Evolutionary conservation across 805 yeast species (phyloP).

Genomic region (Candida patagonica): DNA sequence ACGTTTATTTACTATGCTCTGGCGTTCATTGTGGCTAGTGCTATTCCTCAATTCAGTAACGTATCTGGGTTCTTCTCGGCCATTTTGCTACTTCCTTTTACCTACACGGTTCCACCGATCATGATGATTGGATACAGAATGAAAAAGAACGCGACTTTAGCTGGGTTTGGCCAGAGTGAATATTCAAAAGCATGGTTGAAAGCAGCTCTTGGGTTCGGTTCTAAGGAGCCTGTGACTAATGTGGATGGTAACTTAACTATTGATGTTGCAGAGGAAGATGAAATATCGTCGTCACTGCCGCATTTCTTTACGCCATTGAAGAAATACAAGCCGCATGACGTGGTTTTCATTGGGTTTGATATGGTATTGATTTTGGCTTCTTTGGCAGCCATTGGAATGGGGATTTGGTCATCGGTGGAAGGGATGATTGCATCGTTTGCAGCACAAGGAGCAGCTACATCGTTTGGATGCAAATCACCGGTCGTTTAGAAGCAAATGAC

Average conservation of each 20-base stretch:
- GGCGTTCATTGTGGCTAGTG: conserved; percentile 36
- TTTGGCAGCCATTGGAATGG: conserved; percentile 24
- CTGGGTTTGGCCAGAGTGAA: conserved; percentile 18
- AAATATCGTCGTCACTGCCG: conserved; percentile 17
- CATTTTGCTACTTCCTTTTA: conserved; percentile 37
- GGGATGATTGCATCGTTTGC: conserved; percentile 12
- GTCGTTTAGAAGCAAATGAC: no score
- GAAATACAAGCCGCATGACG: conserved; percentile 26
- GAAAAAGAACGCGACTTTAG: conserved; percentile 25
- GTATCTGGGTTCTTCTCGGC: conserved; percentile 34
- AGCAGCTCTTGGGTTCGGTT: background rate
- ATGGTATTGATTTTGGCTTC: conserved; percentile 25
- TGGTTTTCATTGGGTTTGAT: conserved; percentile 17
- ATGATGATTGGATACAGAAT: conserved; percentile 17
- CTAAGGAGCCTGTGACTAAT: background rate
- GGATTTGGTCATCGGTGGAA: conserved; percentile 21
- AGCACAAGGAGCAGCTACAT: conserved; percentile 8
- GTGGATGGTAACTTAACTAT: background rate
- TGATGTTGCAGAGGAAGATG: conserved; percentile 12
- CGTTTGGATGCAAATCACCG: conserved; percentile 16
- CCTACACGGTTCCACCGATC: conserved; percentile 36
- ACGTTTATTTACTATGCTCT: conserved; percentile 36
- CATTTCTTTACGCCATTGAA: conserved; percentile 27
- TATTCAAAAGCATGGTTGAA: background rate
- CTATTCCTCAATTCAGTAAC: conserved; percentile 35